phyloP scores from a whole-genome alignment of 768 basidiomycete species.

The Leucogyrophana mollusca region DNA sequence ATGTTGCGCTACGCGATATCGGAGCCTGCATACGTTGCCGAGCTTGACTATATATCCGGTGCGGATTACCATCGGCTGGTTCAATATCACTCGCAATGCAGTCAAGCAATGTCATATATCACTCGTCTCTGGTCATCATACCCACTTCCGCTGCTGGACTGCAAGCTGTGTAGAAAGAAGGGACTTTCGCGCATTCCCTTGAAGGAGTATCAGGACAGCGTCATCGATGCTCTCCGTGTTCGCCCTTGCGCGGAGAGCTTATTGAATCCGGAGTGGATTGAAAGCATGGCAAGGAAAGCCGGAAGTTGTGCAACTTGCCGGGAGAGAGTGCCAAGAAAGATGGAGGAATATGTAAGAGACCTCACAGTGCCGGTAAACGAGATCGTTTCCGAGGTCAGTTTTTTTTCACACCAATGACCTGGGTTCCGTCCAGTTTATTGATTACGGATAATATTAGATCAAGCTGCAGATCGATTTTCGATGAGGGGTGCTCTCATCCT shows the following conservation, averaged over 20 bases:
- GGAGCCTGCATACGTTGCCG: constrained; percentile 30
- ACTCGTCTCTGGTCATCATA: constrained; percentile 29
- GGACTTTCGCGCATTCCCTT: constrained; percentile 29
- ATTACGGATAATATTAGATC: background rate
- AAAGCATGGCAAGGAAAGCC: constrained; percentile 25
- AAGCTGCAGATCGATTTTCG: constrained; percentile 3
- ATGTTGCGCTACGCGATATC: constrained; percentile 36
- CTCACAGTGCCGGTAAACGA: constrained; percentile 23
- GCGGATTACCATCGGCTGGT: constrained; percentile 34
- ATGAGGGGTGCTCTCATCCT: too few relatives aligned
- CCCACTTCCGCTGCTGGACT: constrained; percentile 29
- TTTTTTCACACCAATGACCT: background rate
- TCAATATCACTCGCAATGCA: constrained; percentile 32
- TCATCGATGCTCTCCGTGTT: constrained; percentile 28
- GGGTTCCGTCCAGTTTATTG: too few relatives aligned
- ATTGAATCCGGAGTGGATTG: constrained; percentile 29
- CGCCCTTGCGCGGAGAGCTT: constrained; percentile 32
- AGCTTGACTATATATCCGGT: constrained; percentile 37
- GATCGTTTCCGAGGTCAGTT: constrained; percentile 28
- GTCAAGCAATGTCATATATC: constrained; percentile 33
- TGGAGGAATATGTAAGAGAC: constrained; percentile 28
- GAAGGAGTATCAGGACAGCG: constrained; percentile 31
- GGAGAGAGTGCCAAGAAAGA: constrained; percentile 28
- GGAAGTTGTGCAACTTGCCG: constrained; percentile 27
- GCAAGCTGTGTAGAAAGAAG: constrained; percentile 35